These are phyloP conservation scores for Arthrobotrys megalospora DNA, from an alignment of 2,329 filamentous ascomycete species.

Conservation along the genomic window DNA sequence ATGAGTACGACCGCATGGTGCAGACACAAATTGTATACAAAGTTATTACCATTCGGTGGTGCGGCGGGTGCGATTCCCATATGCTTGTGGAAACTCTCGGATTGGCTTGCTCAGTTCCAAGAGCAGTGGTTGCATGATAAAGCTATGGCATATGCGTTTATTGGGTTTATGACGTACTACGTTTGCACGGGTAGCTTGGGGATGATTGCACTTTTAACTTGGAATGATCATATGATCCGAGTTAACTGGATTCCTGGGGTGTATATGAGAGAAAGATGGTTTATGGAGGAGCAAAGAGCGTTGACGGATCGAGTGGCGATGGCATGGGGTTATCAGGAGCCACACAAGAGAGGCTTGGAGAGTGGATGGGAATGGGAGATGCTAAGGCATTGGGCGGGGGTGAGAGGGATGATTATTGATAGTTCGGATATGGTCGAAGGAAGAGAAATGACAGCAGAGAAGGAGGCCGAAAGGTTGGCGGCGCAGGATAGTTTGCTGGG, in stretches of 20 bases:
- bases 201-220: constrained; percentile 84
- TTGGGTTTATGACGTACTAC: constrained; percentile 86
- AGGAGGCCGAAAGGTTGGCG: constrained; percentile 52
- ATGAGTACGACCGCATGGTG: constrained; percentile 78
- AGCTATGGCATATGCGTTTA: constrained; percentile 84
- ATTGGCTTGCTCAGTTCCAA: constrained; percentile 77
- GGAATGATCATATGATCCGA: constrained; percentile 94
- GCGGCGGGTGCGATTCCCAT: constrained; percentile 74
- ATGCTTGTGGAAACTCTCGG: constrained; percentile 79
- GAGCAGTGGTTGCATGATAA: constrained; percentile 81
- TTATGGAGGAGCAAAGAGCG: constrained; percentile 89
- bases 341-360: constrained; percentile 86
- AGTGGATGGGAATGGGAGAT: constrained; percentile 91
- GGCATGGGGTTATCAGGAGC: constrained; percentile 92
- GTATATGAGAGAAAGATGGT: constrained; percentile 84
- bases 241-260: constrained; percentile 91
- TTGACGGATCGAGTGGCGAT: constrained; percentile 88
- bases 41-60: constrained; percentile 74
- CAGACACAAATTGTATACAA: constrained; percentile 77
- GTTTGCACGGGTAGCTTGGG: constrained; percentile 85
- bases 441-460: constrained; percentile 74
- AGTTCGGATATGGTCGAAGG: constrained; percentile 91
- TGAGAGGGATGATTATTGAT: constrained; percentile 91
- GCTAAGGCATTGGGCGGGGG: constrained; percentile 84
- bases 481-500: constrained; percentile 54